Percentiles rank a stretch among this genome's conserved stretches.
phyloP scores from a whole-genome alignment of 495 filamentous ascomycete genomes.

The Xylaria curta region DNA sequence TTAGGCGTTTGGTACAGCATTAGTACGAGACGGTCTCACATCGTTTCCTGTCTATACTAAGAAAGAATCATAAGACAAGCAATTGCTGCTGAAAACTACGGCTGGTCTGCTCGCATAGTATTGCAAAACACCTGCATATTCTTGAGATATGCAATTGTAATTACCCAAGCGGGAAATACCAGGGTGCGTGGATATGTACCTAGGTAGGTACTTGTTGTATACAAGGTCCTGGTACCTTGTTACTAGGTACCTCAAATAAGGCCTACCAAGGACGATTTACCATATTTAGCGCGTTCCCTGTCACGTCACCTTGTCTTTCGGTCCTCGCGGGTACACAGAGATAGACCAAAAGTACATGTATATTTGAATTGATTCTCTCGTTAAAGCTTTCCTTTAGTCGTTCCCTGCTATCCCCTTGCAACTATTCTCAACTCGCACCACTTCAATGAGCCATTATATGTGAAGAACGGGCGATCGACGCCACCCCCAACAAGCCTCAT shows the following conservation, averaged over 20 bases:
- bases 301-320: conserved; percentile 12
- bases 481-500: conserved; percentile 29
- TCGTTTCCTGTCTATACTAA: conserved; percentile 2
- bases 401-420: neutral
- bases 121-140: neutral
- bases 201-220: too few relatives aligned
- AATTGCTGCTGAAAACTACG: neutral
- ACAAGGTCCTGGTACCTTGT: too few relatives aligned
- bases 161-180: neutral
- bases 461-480: conserved; percentile 12
- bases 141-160: neutral
- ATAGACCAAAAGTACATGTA: neutral
- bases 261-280: too few relatives aligned
- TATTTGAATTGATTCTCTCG: neutral
- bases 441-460: conserved; percentile 17
- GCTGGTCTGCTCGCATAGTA: neutral
- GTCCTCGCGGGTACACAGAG: neutral
- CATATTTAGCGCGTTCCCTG: neutral
- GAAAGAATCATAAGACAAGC: conserved; percentile 20
- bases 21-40: neutral
- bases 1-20: conserved; percentile 21
- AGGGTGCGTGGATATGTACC: too few relatives aligned
- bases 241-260: too few relatives aligned
- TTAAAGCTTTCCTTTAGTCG: neutral
- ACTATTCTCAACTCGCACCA: neutral